A percentile compares a stretch with the other conserved stretches of the same genome.
Conservation (phyloP, 345 rosid species). For the Mallotus nudiflorus region DNA sequence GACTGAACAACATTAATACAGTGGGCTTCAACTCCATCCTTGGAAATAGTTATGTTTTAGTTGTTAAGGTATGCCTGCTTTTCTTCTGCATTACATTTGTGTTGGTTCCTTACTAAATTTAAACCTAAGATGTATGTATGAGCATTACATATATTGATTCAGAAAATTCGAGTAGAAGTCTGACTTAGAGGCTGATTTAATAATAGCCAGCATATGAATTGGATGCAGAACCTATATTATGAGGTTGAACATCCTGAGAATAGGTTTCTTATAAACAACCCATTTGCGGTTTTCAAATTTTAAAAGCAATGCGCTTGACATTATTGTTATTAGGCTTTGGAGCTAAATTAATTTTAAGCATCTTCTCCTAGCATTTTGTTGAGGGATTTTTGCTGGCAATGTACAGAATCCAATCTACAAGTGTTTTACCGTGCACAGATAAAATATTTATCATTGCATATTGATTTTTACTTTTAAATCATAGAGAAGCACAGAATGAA, state of each 20-base stretch:
- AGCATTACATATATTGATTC: neutral
- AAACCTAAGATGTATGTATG: too few relatives aligned
- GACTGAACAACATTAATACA: constrained; percentile 5
- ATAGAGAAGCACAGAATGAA: too few relatives aligned
- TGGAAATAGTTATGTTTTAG: constrained; percentile 7
- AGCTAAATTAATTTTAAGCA: too few relatives aligned
- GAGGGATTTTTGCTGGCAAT: too few relatives aligned
- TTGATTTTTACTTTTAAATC: too few relatives aligned
- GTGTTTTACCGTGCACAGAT: too few relatives aligned
- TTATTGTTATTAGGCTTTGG: too few relatives aligned
- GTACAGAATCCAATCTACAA: too few relatives aligned
- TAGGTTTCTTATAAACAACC: neutral
- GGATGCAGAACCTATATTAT: neutral
- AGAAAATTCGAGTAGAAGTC: neutral
- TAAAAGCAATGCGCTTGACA: too few relatives aligned
- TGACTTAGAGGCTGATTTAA: neutral
- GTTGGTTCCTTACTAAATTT: neutral
- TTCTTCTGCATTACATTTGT: neutral
- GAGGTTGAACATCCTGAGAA: neutral
- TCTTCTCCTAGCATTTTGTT: too few relatives aligned
- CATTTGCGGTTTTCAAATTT: too few relatives aligned
- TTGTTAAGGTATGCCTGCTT: constrained; percentile 10
- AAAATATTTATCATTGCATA: too few relatives aligned
- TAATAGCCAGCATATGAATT: neutral
- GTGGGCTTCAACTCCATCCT: constrained; percentile 13